phyloP scores from a whole-genome alignment of 495 filamentous ascomycete genomes.

The Xylaria sp. region DNA sequence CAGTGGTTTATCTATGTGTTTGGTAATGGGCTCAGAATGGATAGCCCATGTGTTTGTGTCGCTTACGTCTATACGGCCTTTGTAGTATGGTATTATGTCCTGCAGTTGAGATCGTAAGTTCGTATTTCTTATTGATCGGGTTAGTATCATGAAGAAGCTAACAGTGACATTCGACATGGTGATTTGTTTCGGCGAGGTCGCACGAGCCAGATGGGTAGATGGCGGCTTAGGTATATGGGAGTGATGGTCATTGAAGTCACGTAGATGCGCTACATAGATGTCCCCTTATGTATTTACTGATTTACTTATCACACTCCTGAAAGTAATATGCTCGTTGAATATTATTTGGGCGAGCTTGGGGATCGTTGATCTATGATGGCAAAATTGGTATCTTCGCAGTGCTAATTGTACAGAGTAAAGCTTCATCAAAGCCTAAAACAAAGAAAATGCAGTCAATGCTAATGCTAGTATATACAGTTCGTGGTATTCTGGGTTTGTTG shows the following conservation, averaged over 20 bases:
- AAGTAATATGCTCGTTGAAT: not conserved
- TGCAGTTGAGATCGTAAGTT: not conserved
- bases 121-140: not conserved
- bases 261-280: not conserved
- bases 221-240: not conserved
- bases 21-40: no score
- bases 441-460: not conserved
- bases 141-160: no score
- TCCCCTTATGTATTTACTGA: not conserved
- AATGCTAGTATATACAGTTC: constrained; percentile 13
- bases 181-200: no score
- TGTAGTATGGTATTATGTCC: not conserved
- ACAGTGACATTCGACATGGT: no score
- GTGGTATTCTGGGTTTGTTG: not conserved
- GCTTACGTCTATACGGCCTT: not conserved
- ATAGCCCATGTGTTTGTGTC: not conserved
- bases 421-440: not conserved
- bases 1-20: no score
- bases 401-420: not conserved
- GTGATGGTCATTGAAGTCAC: not conserved
- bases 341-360: not conserved
- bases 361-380: not conserved
- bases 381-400: constrained; percentile 18
- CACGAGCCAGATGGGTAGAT: not conserved
- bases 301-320: not conserved